Base-by-base conservation (phyloP, 2,329 filamentous ascomycete genomes). In the Chalara sp. region DNA sequence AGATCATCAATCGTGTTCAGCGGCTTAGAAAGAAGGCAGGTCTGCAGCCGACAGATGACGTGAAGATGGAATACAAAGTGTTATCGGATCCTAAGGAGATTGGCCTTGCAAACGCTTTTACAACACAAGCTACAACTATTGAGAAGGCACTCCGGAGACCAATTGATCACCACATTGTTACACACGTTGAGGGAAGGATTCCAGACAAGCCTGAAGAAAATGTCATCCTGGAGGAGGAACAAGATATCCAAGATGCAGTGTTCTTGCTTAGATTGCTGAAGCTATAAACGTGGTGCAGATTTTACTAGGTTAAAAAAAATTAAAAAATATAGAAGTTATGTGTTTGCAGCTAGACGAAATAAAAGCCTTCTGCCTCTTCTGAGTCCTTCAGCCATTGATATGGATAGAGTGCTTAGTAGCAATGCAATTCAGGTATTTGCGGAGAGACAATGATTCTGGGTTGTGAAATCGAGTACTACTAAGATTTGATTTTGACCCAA, bases 1-100 rank as follows among this genome's bases (percentile, higher is more conserved):
- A 97, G 70, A 86, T 99, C 58, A 87, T 99, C 73, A 87, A 95
- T 68, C 84, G 92, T 40, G 87, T 99, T 28, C 93, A 99, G 72
- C 81, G 88, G 59, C 76, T 97, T 56, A 84, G 93, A 58, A 99
- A 99, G 80, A 93, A 93, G 74, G 91, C 91, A 6, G 89, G 89
- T 1, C 76, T 99, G 48, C 82, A 91, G 56, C 83, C 90, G 1
- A 97, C 92, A 0, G 93, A 99, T 64, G 93, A 97, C 64, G 84
- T 99, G 56, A 88, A 86, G 72, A 96, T 99, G 87, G 87, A 95
- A 68, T 97, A 96, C 72, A 78, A 77, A 52, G 82, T 97, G 5
- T 71, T 95, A 46, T 78, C 81, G 6, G 90, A 96, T 64, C 87
- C 88, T 0, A 87, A 93, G 2, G 78, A 81, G 43, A 77, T 91